phyloP scores from a whole-genome alignment of 2,329 filamentous ascomycete species.

The Stenocarpella maydis region DNA sequence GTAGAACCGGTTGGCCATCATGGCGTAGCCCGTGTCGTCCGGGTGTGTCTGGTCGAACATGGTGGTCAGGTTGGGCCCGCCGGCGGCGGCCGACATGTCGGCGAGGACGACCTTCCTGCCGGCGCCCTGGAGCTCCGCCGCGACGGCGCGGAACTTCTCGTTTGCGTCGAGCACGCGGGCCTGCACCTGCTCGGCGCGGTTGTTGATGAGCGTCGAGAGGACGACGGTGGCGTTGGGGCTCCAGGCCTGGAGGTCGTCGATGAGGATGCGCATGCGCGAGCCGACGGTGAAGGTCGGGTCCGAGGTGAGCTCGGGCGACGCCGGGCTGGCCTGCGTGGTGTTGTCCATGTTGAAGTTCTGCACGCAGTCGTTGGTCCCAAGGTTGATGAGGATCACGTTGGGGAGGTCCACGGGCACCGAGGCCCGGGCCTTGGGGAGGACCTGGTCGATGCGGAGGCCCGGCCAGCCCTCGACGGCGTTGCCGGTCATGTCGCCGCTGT shows the following conservation, averaged over 20 bases:
- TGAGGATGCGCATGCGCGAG: constrained; percentile 46
- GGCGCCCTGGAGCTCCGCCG: constrained; percentile 39
- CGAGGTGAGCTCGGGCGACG: constrained; percentile 21
- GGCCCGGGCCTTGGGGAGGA: constrained; percentile 45
- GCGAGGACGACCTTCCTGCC: constrained; percentile 48
- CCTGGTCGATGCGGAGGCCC: constrained; percentile 50
- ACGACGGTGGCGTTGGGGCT: constrained; percentile 47
- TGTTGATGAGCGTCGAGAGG: constrained; percentile 49
- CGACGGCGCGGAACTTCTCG: constrained; percentile 44
- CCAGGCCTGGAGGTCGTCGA: constrained; percentile 45
- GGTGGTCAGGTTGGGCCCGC: constrained; percentile 42
- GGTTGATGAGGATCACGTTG: constrained; percentile 53
- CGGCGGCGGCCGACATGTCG: constrained; percentile 49
- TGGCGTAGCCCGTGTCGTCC: constrained; percentile 48
- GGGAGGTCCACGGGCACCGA: constrained; percentile 46
- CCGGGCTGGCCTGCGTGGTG: constrained; percentile 15
- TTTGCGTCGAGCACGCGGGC: constrained; percentile 46
- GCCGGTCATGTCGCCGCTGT: constrained; percentile 49
- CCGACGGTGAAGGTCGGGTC: constrained; percentile 37
- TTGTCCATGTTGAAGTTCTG: constrained; percentile 44
- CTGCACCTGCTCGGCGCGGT: constrained; percentile 36
- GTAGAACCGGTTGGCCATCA: constrained; percentile 52
- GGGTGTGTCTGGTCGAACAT: constrained; percentile 52
- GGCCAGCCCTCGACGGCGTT: constrained; percentile 56
- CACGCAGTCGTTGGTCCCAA: constrained; percentile 54